These are phyloP conservation scores for Suillus americanus DNA, from an alignment of 768 basidiomycete species.

Conservation along the genomic window DNA sequence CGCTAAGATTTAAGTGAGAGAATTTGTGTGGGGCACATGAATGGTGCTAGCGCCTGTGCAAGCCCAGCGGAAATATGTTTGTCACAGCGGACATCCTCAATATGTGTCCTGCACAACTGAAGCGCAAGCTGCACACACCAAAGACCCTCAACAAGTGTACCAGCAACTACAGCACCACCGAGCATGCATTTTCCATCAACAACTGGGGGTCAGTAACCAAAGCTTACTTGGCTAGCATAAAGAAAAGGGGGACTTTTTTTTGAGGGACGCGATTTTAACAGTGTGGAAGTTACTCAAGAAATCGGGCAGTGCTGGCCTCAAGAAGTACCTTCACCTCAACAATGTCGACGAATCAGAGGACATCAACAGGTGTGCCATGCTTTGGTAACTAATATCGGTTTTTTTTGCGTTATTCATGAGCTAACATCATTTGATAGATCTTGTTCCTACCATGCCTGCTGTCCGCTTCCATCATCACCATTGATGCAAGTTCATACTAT, in stretches of 20 bases:
- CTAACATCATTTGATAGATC: background rate
- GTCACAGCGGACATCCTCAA: background rate
- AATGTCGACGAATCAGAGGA: background rate
- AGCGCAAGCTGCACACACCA: background rate
- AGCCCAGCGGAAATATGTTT: no score
- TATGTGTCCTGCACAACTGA: background rate
- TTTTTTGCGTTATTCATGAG: background rate
- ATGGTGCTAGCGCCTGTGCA: no score
- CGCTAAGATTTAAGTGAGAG: no score
- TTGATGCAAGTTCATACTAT: background rate
- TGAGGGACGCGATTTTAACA: background rate
- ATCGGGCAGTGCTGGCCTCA: background rate
- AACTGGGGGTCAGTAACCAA: background rate
- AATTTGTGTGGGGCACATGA: no score
- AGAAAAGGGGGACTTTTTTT: background rate
- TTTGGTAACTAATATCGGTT: background rate
- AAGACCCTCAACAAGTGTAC: background rate
- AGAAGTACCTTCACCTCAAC: background rate
- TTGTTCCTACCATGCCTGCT: background rate
- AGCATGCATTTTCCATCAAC: background rate
- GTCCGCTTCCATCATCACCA: background rate
- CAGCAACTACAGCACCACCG: background rate
- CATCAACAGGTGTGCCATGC: background rate
- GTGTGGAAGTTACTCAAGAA: background rate
- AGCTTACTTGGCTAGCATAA: background rate